Evolutionary conservation across 2,329 filamentous ascomycete genomes (phyloP), one percentile per base, ranked within the genome.

Genomic region (Chaetomiaceae sp.): DNA sequence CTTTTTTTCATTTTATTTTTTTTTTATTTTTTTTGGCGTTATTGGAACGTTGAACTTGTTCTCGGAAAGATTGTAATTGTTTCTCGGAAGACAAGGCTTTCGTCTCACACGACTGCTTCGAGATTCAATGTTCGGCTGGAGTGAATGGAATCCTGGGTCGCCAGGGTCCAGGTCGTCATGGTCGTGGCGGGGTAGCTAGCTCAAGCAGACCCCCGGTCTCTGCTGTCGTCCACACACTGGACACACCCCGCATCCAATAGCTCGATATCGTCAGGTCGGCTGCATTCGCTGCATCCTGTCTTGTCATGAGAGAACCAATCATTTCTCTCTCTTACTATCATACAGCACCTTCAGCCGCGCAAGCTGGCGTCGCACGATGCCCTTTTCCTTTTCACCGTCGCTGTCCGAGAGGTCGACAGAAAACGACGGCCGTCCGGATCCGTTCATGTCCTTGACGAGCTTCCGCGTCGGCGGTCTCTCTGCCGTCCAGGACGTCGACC

Each of bases 391-490:
- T 44, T 55, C 58, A 2, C 25, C 48, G 7, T 61, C 56, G 47
- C 51, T 60, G 16, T 59, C 58, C 25, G 57, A 56, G 17, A 62
- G 52, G 35, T 58, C 58, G 20, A 57, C 21, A 1, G 56, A 59
- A 20, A 52, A 59, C 8, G 53, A 55, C 12, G 58, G 59, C 40
- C 58, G 44, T 3, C 49, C 44, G 13, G 54, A 56, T 13, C 58
- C 56, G 33, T 57, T 58, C 44, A 54, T 58, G 8, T 60, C 58
- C 35, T 61, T 61, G 35, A 60, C 54, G 4, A 61, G 55, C 45
- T 61, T 61, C 23, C 60, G 54, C 3, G 55, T 46, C 14, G 58
- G 58, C 14, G 53, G 57, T 16, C 60, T 53, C 25, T 59, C 59
- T 27, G 50, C 57, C 4, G 41, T 43, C 44, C 51, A 50, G 6